phyloP scores from a whole-genome alignment of 1,284 basidiomycete species.

The Tilletia walkeri region DNA sequence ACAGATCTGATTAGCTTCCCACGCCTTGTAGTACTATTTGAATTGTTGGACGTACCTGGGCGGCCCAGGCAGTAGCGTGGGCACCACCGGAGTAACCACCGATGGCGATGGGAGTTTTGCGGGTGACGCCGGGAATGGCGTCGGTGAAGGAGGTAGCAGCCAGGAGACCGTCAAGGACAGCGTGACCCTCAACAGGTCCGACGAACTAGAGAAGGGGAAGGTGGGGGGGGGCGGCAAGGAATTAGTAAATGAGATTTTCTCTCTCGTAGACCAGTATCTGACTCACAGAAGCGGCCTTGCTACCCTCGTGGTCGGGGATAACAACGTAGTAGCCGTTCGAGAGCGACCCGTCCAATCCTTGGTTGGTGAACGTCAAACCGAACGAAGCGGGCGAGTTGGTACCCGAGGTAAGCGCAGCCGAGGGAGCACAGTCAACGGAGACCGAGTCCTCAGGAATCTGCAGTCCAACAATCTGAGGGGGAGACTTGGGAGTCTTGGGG shows the following conservation, averaged over 20 bases:
- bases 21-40: too few relatives aligned
- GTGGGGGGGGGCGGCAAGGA: too few relatives aligned
- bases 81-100: constrained; percentile 46
- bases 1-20: too few relatives aligned
- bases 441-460: constrained; percentile 39
- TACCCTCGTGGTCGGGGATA: constrained; percentile 45
- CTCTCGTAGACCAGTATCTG: too few relatives aligned
- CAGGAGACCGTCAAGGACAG: constrained; percentile 40
- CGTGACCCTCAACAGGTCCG: constrained; percentile 38
- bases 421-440: constrained; percentile 36
- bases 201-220: too few relatives aligned
- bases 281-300: constrained; percentile 28
- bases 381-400: constrained; percentile 25
- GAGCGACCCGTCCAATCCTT: constrained; percentile 37
- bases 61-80: constrained; percentile 40
- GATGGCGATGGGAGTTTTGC: constrained; percentile 28
- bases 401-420: constrained; percentile 28
- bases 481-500: constrained; percentile 34
- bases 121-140: constrained; percentile 25
- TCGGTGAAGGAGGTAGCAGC: constrained; percentile 26
- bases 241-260: too few relatives aligned
- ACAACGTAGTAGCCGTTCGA: constrained; percentile 46
- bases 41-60: too few relatives aligned
- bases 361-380: constrained; percentile 25
- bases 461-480: constrained; percentile 35